A percentile compares a stretch with the other conserved stretches of the same genome.
These are phyloP conservation scores for Umbilicus rupestris DNA, from an alignment of 164 flowering plant genomes.

Conservation along the genomic window DNA sequence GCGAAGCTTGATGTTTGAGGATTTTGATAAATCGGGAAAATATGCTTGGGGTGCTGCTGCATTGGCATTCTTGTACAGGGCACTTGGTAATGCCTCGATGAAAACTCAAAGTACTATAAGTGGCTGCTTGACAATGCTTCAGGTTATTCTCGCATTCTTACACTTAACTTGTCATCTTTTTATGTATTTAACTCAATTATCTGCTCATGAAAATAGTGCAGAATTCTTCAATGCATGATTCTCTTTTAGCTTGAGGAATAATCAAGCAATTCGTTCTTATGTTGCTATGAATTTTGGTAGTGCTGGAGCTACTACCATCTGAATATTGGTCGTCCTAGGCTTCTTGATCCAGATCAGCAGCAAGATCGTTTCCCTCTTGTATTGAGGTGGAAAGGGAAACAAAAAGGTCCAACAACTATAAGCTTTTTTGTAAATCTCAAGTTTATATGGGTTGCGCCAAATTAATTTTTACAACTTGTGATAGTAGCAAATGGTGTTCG, in stretches of 20 bases:
- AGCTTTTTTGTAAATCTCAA: constrained; percentile 10
- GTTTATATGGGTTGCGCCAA: neutral
- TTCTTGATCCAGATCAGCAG: constrained; percentile 37
- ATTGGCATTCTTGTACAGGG: constrained; percentile 58
- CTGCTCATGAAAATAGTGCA: no score
- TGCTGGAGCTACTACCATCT: constrained; percentile 74
- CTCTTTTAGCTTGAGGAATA: no score
- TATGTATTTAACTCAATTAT: no score
- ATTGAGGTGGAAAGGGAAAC: constrained; percentile 67
- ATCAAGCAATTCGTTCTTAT: neutral
- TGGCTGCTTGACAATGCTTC: constrained; percentile 60
- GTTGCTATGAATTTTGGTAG: constrained; percentile 21
- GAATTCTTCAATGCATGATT: no score
- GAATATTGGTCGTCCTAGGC: constrained; percentile 58
- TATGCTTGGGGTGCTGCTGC: constrained; percentile 83
- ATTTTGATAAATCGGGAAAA: constrained; percentile 49
- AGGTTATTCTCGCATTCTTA: constrained; percentile 26
- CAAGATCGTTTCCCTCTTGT: constrained; percentile 62
- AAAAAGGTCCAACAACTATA: constrained; percentile 58
- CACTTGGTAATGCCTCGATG: constrained; percentile 66
- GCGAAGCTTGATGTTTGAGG: constrained; percentile 62
- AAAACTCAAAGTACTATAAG: constrained; percentile 64
- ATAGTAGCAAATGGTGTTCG: constrained; percentile 3
- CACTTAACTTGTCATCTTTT: no score
- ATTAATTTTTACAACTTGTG: neutral